phyloP scores from a whole-genome alignment of 2,329 filamentous ascomycete genomes.

The Cytospora piceae region DNA sequence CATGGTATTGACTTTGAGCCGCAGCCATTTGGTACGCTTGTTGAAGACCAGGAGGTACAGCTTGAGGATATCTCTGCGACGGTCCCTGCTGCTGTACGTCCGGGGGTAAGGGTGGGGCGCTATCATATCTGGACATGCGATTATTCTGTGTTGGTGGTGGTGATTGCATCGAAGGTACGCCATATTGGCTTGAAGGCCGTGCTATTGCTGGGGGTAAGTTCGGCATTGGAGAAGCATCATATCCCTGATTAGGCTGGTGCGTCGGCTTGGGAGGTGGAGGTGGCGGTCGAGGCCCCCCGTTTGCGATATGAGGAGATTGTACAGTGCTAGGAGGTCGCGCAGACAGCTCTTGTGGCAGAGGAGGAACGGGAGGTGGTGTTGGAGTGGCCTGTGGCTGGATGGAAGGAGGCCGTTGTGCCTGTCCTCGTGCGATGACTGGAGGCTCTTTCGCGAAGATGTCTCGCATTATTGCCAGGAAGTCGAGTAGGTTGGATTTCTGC shows the following conservation, averaged over 20 bases:
- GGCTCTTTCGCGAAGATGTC: slow-evolving; percentile 95
- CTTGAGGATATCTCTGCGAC: slow-evolving; percentile 26
- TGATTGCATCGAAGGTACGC: slow-evolving; percentile 14
- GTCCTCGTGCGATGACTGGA: slow-evolving; percentile 77
- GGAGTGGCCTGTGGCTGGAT: slow-evolving; percentile 39
- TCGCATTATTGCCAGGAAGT: slow-evolving; percentile 80
- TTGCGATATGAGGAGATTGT: slow-evolving; percentile 40
- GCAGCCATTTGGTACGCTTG: slow-evolving; percentile 31
- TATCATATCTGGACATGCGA: slow-evolving; percentile 41
- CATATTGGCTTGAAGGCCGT: slow-evolving; percentile 33
- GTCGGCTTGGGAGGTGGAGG: slow-evolving; percentile 60
- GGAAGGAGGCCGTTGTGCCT: slow-evolving; percentile 48
- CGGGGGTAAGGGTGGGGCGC: slow-evolving; percentile 39
- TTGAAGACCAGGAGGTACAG: slow-evolving; percentile 39
- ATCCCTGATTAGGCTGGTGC: slow-evolving; percentile 40
- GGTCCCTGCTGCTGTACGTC: slow-evolving; percentile 29
- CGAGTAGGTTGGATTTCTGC: slow-evolving; percentile 79
- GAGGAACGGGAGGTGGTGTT: slow-evolving; percentile 70
- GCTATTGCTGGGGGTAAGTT: slow-evolving; percentile 41
- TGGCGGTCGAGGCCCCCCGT: slow-evolving; percentile 44
- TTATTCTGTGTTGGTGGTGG: slow-evolving; percentile 33
- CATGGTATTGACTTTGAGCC: slow-evolving; percentile 31
- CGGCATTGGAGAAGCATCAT: slow-evolving; percentile 38
- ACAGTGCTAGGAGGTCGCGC: slow-evolving; percentile 43
- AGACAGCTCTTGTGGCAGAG: slow-evolving; percentile 67